Evolutionary conservation across 352 stramenopile species (phyloP).

Genomic region (Phytophthora tubulina): DNA sequence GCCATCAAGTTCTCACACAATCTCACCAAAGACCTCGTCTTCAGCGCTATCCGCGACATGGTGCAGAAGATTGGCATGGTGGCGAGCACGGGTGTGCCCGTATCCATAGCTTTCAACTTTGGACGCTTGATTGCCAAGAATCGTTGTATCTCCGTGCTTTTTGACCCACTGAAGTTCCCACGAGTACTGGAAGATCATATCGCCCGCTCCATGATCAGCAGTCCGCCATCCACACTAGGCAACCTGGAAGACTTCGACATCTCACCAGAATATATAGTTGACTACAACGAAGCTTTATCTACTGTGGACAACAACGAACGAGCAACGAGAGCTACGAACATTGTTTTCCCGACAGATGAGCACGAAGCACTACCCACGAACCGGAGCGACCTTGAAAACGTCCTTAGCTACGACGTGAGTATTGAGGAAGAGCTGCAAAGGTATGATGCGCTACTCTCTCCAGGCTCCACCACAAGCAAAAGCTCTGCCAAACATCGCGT

Average conservation of each 20-base stretch:
- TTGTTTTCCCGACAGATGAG: conserved; percentile 49
- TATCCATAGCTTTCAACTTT: conserved; percentile 78
- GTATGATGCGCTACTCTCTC: conserved; percentile 58
- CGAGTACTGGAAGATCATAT: conserved; percentile 66
- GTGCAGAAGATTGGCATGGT: conserved; percentile 80
- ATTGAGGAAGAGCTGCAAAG: conserved; percentile 68
- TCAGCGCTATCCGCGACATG: conserved; percentile 73
- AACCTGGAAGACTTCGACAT: conserved; percentile 75
- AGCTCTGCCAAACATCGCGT: conserved; percentile 45
- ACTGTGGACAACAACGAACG: conserved; percentile 27
- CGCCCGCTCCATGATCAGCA: conserved; percentile 64
- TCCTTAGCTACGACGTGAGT: conserved; percentile 50
- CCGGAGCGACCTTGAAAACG: conserved; percentile 63
- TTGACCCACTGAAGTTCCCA: conserved; percentile 73
- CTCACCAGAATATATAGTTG: conserved; percentile 49
- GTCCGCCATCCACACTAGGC: conserved; percentile 50
- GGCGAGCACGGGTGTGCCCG: conserved; percentile 52
- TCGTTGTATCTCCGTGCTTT: conserved; percentile 72
- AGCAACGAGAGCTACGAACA: conserved; percentile 9
- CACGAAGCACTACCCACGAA: conserved; percentile 57
- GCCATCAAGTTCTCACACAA: conserved; percentile 83
- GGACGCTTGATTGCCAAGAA: conserved; percentile 84
- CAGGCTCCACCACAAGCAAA: conserved; percentile 22
- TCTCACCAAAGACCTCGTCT: conserved; percentile 81
- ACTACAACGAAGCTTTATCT: conserved; percentile 34